Evolutionary conservation across 164 flowering plant genomes (phyloP), one percentile per base, ranked within the genome.

Genomic region (Stephania cephalantha): DNA sequence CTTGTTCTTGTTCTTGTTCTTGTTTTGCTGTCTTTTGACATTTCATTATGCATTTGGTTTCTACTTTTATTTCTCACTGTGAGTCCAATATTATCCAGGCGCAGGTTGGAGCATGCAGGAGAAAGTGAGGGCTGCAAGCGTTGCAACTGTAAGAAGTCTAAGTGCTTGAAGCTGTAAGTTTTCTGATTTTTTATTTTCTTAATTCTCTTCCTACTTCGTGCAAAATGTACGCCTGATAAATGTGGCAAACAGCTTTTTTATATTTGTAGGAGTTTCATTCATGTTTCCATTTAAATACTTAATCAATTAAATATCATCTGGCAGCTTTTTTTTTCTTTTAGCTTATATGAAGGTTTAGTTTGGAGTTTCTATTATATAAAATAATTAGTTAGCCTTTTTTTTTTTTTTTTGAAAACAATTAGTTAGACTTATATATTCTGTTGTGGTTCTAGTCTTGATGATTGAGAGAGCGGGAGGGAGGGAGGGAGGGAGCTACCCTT

Each of bases 81-180:
- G 6, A n/a, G 68, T 72, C 74, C 81, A 52, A 46, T 73, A 29
- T 48, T 78, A 78, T 83, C 75, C 92, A 94, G 98, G 82, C 90
- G 87, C 50, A 89, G 77, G 80, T 67, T 75, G 71, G 95, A 90
- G 78, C 70, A 76, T 52, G 86, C 72, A 68, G 93, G 85, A 82
- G 97, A 92, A 73, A 61, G 55, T 66, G 96, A 88, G 52, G 76
- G 81, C n/a, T 94, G 98, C 84, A 94, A 92, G 82, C 90, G 95
- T 58, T 94, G 98, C 72, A 92, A 94, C 83, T 94, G 98, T 78
- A 92, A 93, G 86, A 95, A 90, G 79, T 91, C 98, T 29, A 95
- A 93, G 84, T 95, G 98, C 82, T 85, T 95, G 86, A 94, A 94
- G 79, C 97, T 94, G 98, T 94, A 86, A 90, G 98, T 85, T 79